Evolutionary conservation across 352 stramenopile genomes (phyloP).

Genomic region (Phytophthora melonis): DNA sequence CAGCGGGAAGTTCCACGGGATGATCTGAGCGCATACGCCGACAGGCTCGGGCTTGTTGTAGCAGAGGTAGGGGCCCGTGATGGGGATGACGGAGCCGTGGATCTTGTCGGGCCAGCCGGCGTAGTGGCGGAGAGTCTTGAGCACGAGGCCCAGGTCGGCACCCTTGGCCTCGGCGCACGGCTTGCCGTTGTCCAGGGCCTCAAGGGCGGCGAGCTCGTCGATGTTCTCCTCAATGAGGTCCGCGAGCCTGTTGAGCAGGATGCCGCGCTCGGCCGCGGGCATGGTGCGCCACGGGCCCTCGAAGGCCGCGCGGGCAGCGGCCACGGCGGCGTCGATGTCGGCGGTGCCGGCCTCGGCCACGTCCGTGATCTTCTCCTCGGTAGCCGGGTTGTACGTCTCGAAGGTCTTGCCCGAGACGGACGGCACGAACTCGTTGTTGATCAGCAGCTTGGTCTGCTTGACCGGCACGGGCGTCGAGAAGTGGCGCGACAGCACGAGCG

Average conservation of each 20-base stretch:
- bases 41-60: conserved; percentile 87
- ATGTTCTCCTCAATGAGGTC: conserved; percentile 69
- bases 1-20: conserved; percentile 97
- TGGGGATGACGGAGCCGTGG: conserved; percentile 78
- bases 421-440: conserved; percentile 88
- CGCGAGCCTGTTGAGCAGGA: conserved; percentile 57
- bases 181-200: conserved; percentile 97
- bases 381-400: conserved; percentile 84
- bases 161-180: conserved; percentile 86
- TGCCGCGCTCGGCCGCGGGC: conserved; percentile 45
- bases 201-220: conserved; percentile 80
- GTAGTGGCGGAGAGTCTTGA: conserved; percentile 94
- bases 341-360: conserved; percentile 67
- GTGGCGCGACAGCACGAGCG: conserved; percentile 35
- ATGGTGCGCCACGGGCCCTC: conserved; percentile 72
- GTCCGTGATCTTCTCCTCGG: conserved; percentile 77
- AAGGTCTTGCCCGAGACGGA: conserved; percentile 74
- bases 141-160: conserved; percentile 87
- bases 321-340: conserved; percentile 83
- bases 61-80: conserved; percentile 61
- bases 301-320: conserved; percentile 73
- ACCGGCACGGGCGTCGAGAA: conserved; percentile 51
- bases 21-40: conserved; percentile 93
- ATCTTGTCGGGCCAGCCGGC: conserved; percentile 91
- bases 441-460: conserved; percentile 86